These are phyloP conservation scores for Chrysoporthe puriensis DNA, from an alignment of 2,329 filamentous ascomycete genomes.

Conservation along the genomic window DNA sequence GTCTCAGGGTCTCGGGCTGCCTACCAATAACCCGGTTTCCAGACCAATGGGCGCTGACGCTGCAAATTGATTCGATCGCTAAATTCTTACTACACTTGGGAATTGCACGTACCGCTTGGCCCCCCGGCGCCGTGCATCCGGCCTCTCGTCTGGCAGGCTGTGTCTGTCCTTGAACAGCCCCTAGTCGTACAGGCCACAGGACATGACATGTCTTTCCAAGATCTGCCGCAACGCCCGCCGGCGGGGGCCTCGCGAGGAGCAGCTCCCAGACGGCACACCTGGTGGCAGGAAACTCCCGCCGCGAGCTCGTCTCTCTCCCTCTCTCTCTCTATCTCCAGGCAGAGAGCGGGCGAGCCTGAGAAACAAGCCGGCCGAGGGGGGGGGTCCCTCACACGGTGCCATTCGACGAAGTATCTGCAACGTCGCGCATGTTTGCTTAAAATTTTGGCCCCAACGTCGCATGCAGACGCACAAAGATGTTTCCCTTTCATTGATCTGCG, in stretches of 20 bases:
- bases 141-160: neutral
- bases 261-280: neutral
- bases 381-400: neutral
- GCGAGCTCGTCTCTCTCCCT: too few species aligned
- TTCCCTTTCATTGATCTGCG: neutral
- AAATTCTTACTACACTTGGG: neutral
- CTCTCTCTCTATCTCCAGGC: too few species aligned
- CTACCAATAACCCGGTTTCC: slow-evolving; percentile 13
- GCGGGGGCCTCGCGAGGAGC: neutral
- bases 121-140: neutral
- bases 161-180: neutral
- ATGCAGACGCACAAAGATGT: slow-evolving; percentile 1
- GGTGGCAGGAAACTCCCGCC: too few species aligned
- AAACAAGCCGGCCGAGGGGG: too few species aligned
- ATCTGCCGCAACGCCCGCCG: neutral
- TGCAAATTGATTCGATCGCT: neutral
- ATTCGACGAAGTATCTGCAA: slow-evolving; percentile 2
- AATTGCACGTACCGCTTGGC: slow-evolving; percentile 13
- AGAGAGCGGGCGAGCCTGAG: too few species aligned
- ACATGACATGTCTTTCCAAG: too few species aligned
- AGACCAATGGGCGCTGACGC: neutral
- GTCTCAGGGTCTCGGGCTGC: neutral
- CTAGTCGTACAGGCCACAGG: too few species aligned
- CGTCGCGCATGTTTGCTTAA: slow-evolving; percentile 13
- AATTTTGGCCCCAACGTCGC: neutral